Evolutionary conservation across 2,329 filamentous ascomycete species (phyloP).

Genomic region (Verticillium alfalfae): DNA sequence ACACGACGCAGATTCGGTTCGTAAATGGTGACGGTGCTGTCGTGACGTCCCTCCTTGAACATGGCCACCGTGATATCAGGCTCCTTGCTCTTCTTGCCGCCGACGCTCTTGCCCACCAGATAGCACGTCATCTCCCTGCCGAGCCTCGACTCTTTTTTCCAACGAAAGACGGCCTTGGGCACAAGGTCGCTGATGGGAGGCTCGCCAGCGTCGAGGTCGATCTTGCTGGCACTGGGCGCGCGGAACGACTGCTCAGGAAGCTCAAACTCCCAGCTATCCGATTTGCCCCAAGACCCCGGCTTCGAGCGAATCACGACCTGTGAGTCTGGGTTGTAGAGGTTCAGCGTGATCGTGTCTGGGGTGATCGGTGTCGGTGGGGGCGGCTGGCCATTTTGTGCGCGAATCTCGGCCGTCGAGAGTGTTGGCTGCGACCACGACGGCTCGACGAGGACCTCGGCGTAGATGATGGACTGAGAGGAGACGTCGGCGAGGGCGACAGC

Average conservation of each 20-base stretch:
- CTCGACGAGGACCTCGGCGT: constrained; percentile 76
- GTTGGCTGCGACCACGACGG: constrained; percentile 83
- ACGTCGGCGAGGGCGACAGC: constrained; percentile 81
- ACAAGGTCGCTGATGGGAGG: constrained; percentile 39
- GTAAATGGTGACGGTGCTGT: constrained; percentile 72
- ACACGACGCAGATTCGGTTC: constrained; percentile 87
- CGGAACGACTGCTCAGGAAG: constrained; percentile 83
- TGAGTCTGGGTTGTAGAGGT: constrained; percentile 93
- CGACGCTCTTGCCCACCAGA: constrained; percentile 71
- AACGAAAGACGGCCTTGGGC: constrained; percentile 78
- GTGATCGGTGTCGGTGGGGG: constrained; percentile 62
- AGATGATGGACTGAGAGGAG: constrained; percentile 74
- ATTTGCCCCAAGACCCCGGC: constrained; percentile 72
- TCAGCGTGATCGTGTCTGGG: constrained; percentile 74
- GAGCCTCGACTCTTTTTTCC: constrained; percentile 82
- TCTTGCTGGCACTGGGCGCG: constrained; percentile 67
- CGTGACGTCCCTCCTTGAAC: constrained; percentile 64
- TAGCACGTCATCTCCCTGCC: constrained; percentile 86
- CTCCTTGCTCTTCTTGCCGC: constrained; percentile 76
- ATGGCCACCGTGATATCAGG: constrained; percentile 94
- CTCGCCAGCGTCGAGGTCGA: constrained; percentile 64
- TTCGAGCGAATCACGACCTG: constrained; percentile 66
- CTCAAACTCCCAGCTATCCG: constrained; percentile 84
- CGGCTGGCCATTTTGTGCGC: constrained; percentile 58
- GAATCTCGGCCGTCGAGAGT: constrained; percentile 74